A percentile compares a stretch with the other conserved stretches of the same genome.
Evolutionary conservation across 2,329 filamentous ascomycete species (phyloP).

Genomic region (Fragosphaeria purpurea): DNA sequence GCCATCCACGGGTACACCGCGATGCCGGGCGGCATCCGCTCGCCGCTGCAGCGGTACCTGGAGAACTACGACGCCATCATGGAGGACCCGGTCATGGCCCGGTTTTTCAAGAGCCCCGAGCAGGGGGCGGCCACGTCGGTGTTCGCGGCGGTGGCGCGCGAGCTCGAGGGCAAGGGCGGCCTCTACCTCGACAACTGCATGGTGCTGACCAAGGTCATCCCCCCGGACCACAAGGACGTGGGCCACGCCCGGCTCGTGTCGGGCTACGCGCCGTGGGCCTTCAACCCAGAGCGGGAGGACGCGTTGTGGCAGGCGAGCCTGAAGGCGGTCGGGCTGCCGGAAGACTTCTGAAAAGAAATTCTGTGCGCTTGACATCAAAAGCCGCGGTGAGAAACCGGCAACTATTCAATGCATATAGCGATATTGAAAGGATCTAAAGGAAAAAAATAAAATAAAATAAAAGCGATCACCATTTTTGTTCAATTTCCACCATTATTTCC

Average conservation of each 20-base stretch:
- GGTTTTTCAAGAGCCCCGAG: slow-evolving; percentile 20
- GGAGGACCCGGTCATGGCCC: not conserved
- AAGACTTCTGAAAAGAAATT: not conserved
- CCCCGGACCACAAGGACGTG: not conserved
- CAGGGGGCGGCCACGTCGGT: slow-evolving; percentile 35
- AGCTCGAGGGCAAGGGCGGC: slow-evolving; percentile 31
- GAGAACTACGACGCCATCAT: slow-evolving; percentile 10
- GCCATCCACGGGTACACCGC: slow-evolving; percentile 32
- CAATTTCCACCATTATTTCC: too few relatives aligned
- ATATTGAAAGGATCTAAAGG: too few relatives aligned
- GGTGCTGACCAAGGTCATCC: slow-evolving; percentile 14
- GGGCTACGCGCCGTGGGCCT: slow-evolving; percentile 7
- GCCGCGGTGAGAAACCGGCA: too few relatives aligned
- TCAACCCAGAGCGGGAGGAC: slow-evolving; percentile 11
- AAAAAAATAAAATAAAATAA: too few relatives aligned
- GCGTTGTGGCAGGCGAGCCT: slow-evolving; percentile 29
- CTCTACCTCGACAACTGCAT: slow-evolving; percentile 30
- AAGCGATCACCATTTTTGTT: too few relatives aligned
- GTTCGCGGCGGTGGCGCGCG: slow-evolving; percentile 26
- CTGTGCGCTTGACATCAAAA: too few relatives aligned
- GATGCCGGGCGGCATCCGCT: slow-evolving; percentile 33
- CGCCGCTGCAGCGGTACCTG: slow-evolving; percentile 19
- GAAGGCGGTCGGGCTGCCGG: slow-evolving; percentile 18
- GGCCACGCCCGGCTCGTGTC: too few relatives aligned
- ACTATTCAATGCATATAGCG: too few relatives aligned